phyloP scores from a whole-genome alignment of 108 stramenopile genomes.

The Chaetoceros muelleri region DNA sequence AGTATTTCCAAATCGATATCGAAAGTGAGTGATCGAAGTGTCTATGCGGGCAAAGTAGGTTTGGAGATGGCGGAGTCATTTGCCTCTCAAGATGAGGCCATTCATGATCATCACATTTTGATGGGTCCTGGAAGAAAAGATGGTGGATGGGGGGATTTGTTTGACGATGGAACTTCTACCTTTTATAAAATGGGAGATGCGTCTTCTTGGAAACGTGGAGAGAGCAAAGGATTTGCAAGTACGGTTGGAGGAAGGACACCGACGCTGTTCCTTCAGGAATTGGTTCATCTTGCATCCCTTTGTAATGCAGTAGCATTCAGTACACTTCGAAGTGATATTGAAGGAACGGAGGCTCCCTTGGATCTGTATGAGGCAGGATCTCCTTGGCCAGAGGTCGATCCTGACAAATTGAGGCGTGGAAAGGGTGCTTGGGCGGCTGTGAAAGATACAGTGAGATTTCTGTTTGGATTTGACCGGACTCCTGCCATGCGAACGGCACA shows the following conservation, averaged over 20 bases:
- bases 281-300: conserved; percentile 58
- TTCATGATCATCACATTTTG: conserved; percentile 17
- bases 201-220: neutral
- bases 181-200: neutral
- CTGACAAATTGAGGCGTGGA: conserved; percentile 25
- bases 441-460: conserved; percentile 6
- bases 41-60: conserved; percentile 6
- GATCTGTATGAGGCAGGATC: conserved; percentile 34
- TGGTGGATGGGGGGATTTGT: conserved; percentile 45
- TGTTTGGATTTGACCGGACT: conserved; percentile 43
- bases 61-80: neutral
- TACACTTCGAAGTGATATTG: conserved; percentile 65
- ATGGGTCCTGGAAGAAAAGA: conserved; percentile 41
- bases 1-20: neutral
- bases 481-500: conserved; percentile 30
- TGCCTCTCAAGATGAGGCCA: conserved; percentile 5
- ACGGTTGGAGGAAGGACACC: conserved; percentile 50
- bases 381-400: conserved; percentile 57
- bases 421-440: neutral
- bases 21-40: conserved; percentile 1
- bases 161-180: conserved; percentile 11
- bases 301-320: conserved; percentile 50
- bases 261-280: conserved; percentile 58
- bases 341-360: conserved; percentile 48
- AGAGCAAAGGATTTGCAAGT: conserved; percentile 40